Evolutionary conservation across 306 rosid genomes (phyloP).

Genomic region (Quercus gilva): DNA sequence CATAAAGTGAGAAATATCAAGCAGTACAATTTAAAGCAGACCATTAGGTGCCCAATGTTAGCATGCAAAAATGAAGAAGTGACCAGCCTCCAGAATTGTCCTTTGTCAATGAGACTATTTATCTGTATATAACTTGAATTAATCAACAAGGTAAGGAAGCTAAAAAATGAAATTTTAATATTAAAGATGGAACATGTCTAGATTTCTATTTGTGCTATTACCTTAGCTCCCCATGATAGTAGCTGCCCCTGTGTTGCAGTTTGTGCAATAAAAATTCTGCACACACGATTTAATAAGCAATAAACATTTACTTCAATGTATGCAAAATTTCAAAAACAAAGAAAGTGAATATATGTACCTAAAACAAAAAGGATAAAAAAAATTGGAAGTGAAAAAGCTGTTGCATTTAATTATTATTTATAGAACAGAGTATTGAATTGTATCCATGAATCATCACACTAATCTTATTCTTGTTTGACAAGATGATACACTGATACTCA

Average conservation of each 20-base stretch:
- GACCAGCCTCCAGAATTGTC: conserved; percentile 86
- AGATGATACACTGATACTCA: conserved; percentile 43
- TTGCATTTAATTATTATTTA: not conserved
- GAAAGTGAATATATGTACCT: not conserved
- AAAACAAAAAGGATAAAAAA: not conserved
- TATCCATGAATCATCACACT: not conserved
- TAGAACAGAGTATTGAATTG: not conserved
- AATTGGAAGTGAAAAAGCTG: not conserved
- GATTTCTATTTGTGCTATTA: conserved; percentile 29
- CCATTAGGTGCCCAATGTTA: conserved; percentile 81
- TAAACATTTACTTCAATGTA: conserved; percentile 3
- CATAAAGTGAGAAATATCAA: conserved; percentile 15
- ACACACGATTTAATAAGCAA: conserved; percentile 19
- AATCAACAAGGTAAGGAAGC: not conserved
- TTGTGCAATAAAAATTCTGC: conserved; percentile 69
- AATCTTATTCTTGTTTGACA: not conserved
- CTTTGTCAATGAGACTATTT: conserved; percentile 70
- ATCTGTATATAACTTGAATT: conserved; percentile 36
- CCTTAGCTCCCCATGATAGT: conserved; percentile 92
- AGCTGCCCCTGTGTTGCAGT: conserved; percentile 69
- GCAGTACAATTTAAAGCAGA: conserved; percentile 28
- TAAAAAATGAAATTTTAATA: conserved; percentile 5
- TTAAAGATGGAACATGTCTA: not conserved
- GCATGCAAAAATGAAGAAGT: conserved; percentile 90
- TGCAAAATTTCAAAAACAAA: conserved; percentile 11